Percentiles rank a stretch among this genome's conserved stretches.
These are phyloP conservation scores for Daldinia decipiens DNA, from an alignment of 495 filamentous ascomycete genomes.

Conservation along the genomic window DNA sequence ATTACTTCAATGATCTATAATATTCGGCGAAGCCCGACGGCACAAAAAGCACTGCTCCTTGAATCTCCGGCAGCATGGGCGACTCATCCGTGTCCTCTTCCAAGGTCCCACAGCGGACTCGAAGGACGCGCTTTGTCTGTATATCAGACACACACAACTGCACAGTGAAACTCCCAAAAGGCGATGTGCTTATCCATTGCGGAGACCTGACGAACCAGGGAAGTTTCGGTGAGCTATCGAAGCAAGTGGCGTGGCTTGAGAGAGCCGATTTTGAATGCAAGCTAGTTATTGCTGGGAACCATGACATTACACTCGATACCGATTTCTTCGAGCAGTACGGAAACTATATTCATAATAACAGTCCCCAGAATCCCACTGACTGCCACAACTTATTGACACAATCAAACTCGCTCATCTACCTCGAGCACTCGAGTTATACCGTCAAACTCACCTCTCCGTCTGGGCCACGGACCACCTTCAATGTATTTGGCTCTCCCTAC, in stretches of 20 bases:
- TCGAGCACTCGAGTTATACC: slow-evolving; percentile 69
- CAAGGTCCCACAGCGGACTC: slow-evolving; percentile 26
- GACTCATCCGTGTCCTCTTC: slow-evolving; percentile 20
- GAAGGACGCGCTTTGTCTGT: slow-evolving; percentile 65
- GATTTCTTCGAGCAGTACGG: slow-evolving; percentile 69
- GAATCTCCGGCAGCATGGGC: slow-evolving; percentile 18
- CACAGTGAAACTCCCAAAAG: slow-evolving; percentile 72
- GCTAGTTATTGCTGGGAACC: slow-evolving; percentile 86
- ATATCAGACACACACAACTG: slow-evolving; percentile 92
- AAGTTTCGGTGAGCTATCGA: slow-evolving; percentile 67
- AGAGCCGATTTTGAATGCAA: slow-evolving; percentile 81
- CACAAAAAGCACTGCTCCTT: neutral
- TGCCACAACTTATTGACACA: slow-evolving; percentile 66
- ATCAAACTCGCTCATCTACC: slow-evolving; percentile 69
- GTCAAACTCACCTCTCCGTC: slow-evolving; percentile 65
- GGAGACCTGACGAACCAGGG: slow-evolving; percentile 89
- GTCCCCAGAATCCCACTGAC: slow-evolving; percentile 63
- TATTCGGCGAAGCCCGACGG: slow-evolving; percentile 3
- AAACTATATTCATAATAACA: slow-evolving; percentile 66
- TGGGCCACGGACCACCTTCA: slow-evolving; percentile 74
- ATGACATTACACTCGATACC: slow-evolving; percentile 78
- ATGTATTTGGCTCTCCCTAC: slow-evolving; percentile 80
- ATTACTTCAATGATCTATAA: neutral
- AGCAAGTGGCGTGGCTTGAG: slow-evolving; percentile 78
- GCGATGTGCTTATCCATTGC: slow-evolving; percentile 90